Evolutionary conservation across 331 rosid genomes (phyloP), one percentile per base, ranked within the genome.

Genomic region (Acacia pycnantha): DNA sequence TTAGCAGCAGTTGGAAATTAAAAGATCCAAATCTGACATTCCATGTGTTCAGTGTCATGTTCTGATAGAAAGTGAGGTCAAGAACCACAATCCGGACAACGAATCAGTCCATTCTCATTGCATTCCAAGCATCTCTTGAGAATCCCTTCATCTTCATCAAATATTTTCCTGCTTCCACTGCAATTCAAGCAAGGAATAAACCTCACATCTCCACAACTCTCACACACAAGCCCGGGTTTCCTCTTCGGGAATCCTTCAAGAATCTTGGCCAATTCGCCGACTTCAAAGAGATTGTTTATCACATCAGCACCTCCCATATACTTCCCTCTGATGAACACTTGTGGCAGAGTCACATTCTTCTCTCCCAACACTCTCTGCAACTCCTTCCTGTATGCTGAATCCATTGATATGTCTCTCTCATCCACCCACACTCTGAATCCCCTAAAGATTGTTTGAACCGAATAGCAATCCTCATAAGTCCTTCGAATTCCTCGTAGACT

Each of bases 391-490:
- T 88, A 96, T 0, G 76, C 94, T 0, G 89, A 76, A 73, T 96
- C 97, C 97, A 96, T 94, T 6, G 97, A 92, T 33, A 96, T 84
- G 37, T 96, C 99, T 15, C 99, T 87, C 79, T 93, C 99, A 14
- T 96, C 99, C 22, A 96, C 90, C 98, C 99, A 93, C 74, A 96
- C 90, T 88, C 99, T 88, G 77, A 96, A 96, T 50, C 99, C 97
- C 73, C 89, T 85, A 61, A 96, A 88, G 14, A 96, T 96, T 87
- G 83, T 93, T 88, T 86, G 79, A 29, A 96, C 98, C 0, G 99
- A 93, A 46, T 91, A 89, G 82, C 99, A 96, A 77, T 96, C 99
- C 82, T 96, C 99, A 37, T 84, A 92, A 1, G 99, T 96, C 77
- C 99, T 85, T 19, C 99, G 88, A 76, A 96, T 73, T 12, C 99